These are phyloP conservation scores for Thinopyrum elongatum DNA, from an alignment of 176 grass and related monocot genomes.

Conservation along the genomic window DNA sequence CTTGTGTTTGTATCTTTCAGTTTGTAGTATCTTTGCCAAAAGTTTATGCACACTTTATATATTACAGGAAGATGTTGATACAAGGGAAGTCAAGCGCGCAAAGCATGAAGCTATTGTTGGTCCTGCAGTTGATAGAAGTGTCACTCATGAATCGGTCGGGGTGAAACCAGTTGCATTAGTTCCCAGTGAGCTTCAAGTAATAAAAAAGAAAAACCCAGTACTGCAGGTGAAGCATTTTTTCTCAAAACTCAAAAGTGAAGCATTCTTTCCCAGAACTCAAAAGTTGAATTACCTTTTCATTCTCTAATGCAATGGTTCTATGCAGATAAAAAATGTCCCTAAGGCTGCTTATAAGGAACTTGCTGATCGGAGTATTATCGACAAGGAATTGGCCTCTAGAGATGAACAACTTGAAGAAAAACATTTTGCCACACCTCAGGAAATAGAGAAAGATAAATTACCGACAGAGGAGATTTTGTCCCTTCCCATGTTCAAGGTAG, in stretches of 20 bases:
- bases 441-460: constrained; percentile 82
- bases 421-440: constrained; percentile 58
- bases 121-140: constrained; percentile 84
- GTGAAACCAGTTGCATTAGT: constrained; percentile 67
- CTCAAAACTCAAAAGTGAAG: not conserved
- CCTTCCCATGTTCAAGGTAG: constrained; percentile 97
- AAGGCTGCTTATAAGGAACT: constrained; percentile 48
- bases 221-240: constrained; percentile 51
- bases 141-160: constrained; percentile 89
- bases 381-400: constrained; percentile 34
- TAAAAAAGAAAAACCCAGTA: constrained; percentile 86
- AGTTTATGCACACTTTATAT: not conserved
- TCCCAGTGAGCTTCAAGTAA: constrained; percentile 72
- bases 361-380: constrained; percentile 22
- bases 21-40: not conserved
- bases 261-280: not conserved
- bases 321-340: constrained; percentile 77
- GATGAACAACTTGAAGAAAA: constrained; percentile 54
- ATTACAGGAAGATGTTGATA: constrained; percentile 48
- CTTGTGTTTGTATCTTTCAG: not conserved
- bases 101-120: constrained; percentile 77
- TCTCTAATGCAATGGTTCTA: constrained; percentile 28
- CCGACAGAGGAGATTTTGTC: constrained; percentile 86
- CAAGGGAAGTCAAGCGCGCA: constrained; percentile 48
- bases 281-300: not conserved